Percentiles rank a stretch among this genome's conserved stretches.
Conservation (phyloP, 805 yeast species). For the Lachancea sp. region DNA sequence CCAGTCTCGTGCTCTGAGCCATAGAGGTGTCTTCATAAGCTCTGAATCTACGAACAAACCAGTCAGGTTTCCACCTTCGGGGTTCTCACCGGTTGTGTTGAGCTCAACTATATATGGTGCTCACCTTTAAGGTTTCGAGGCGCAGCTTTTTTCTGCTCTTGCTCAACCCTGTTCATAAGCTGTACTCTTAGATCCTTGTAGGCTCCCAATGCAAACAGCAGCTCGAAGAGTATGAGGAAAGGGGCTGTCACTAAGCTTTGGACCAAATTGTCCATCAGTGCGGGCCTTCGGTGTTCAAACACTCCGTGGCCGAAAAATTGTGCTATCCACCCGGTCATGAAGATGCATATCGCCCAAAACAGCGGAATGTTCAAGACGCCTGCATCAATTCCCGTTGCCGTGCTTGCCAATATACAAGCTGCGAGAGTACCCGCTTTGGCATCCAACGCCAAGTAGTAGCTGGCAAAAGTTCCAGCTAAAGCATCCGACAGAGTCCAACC, state of each 20-base stretch:
- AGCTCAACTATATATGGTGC: too few species aligned
- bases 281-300: conserved; percentile 80
- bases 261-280: conserved; percentile 69
- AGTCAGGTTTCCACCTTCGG: too few species aligned
- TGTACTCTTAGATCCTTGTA: conserved; percentile 43
- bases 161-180: conserved; percentile 14
- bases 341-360: conserved; percentile 32
- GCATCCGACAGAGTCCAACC: conserved; percentile 34
- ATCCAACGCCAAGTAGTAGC: conserved; percentile 57
- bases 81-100: too few species aligned
- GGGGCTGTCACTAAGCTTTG: conserved; percentile 92
- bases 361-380: conserved; percentile 14
- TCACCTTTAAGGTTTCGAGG: neutral
- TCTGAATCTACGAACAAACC: too few species aligned
- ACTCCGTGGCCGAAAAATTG: conserved; percentile 87
- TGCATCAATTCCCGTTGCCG: conserved; percentile 21
- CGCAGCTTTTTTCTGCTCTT: neutral
- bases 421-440: conserved; percentile 42
- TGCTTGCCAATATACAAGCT: conserved; percentile 35
- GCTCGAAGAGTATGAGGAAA: conserved; percentile 75
- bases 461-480: conserved; percentile 42
- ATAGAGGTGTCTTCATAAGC: too few species aligned
- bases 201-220: conserved; percentile 62
- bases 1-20: too few species aligned
- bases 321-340: conserved; percentile 61